Evolutionary conservation across 1,284 basidiomycete species (phyloP).

Genomic region (Sporisorium exsertum): DNA sequence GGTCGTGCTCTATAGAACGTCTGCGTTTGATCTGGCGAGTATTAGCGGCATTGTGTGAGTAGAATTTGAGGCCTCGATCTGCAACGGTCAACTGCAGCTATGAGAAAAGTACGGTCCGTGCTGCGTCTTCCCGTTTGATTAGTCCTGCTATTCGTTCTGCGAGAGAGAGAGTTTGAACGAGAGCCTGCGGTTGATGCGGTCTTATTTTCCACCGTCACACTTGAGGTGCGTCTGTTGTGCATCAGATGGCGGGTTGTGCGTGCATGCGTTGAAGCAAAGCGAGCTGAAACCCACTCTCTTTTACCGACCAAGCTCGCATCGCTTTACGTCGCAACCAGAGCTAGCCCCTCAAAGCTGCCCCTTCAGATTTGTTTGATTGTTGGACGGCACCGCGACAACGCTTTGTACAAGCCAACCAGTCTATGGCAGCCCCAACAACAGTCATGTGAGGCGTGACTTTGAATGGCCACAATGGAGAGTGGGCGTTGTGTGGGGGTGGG

Average conservation of each 20-base stretch:
- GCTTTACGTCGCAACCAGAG: slow-evolving; percentile 12
- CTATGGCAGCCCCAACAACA: too few species aligned
- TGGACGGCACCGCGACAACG: neutral
- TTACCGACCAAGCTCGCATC: slow-evolving; percentile 3
- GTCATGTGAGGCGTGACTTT: too few species aligned
- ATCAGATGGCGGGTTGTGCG: neutral
- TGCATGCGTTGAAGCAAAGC: neutral
- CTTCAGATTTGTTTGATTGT: neutral
- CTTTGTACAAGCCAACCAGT: neutral
- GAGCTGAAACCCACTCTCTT: neutral
- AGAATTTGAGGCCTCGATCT: slow-evolving; percentile 7
- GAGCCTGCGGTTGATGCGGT: neutral
- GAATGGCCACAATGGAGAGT: too few species aligned
- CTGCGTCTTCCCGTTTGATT: neutral
- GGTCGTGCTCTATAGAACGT: neutral
- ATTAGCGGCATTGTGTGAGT: neutral
- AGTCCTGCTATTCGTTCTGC: neutral
- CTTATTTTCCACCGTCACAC: too few species aligned
- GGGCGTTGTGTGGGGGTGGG: neutral
- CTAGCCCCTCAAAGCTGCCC: neutral
- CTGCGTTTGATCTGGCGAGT: neutral
- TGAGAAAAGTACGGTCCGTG: neutral
- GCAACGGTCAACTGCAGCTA: neutral
- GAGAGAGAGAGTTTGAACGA: neutral
- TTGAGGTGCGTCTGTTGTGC: neutral